Percentiles rank a stretch among this genome's conserved stretches.
These are phyloP conservation scores for Hyaloscypha variabilis DNA, from an alignment of 495 filamentous ascomycete genomes.

Conservation along the genomic window DNA sequence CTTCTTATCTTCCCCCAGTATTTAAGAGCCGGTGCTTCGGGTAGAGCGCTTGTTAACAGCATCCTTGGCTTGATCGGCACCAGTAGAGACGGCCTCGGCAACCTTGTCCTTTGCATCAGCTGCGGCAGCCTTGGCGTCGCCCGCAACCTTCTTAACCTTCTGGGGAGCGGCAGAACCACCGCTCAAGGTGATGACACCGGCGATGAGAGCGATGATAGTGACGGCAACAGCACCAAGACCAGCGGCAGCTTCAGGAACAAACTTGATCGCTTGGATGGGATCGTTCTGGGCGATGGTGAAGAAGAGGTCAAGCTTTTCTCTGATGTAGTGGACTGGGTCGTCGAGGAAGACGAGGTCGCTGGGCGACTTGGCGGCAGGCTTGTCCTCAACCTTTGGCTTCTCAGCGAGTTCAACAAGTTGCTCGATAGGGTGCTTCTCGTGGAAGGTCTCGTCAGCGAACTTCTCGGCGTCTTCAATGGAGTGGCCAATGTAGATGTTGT, in stretches of 20 bases:
- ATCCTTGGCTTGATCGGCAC: constrained; percentile 64
- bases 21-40: constrained; percentile 39
- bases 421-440: constrained; percentile 87
- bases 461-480: constrained; percentile 91
- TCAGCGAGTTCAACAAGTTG: constrained; percentile 78
- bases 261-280: constrained; percentile 87
- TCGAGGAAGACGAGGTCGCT: constrained; percentile 87
- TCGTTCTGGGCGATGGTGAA: constrained; percentile 81
- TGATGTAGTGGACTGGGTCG: constrained; percentile 85
- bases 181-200: constrained; percentile 54
- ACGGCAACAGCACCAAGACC: constrained; percentile 69
- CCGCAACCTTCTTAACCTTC: constrained; percentile 51
- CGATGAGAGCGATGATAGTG: constrained; percentile 66
- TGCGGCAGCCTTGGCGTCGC: constrained; percentile 75
- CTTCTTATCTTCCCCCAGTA: constrained; percentile 2
- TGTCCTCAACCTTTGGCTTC: constrained; percentile 76
- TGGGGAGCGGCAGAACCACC: constrained; percentile 48
- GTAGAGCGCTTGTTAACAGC: constrained; percentile 55
- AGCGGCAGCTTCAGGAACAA: constrained; percentile 88
- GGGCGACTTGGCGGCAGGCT: constrained; percentile 59
- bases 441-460: constrained; percentile 89
- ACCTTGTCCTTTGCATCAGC: constrained; percentile 77
- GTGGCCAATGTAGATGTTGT: constrained; percentile 99
- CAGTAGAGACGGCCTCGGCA: constrained; percentile 65
- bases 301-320: constrained; percentile 91